A percentile compares a stretch with the other conserved stretches of the same genome.
Evolutionary conservation across 495 filamentous ascomycete genomes (phyloP).

Genomic region (Penicillium lagena): DNA sequence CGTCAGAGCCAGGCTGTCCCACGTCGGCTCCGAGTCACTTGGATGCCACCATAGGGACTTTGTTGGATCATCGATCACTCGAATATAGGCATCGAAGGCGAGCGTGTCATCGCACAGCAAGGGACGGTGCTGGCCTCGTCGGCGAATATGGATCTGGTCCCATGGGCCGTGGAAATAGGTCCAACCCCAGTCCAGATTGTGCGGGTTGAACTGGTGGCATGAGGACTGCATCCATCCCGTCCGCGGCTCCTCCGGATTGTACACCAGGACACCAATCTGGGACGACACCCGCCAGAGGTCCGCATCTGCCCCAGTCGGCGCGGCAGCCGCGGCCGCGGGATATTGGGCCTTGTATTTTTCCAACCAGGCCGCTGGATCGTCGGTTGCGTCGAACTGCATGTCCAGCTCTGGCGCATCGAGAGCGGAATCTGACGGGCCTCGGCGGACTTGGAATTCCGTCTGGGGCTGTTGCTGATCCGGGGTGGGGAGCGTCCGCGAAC

Average conservation of each 20-base stretch:
- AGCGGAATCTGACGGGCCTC: conserved; percentile 22
- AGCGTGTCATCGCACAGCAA: conserved; percentile 59
- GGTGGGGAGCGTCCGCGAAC: conserved; percentile 40
- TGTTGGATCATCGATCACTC: conserved; percentile 56
- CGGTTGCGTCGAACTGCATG: conserved; percentile 19
- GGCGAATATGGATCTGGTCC: conserved; percentile 52
- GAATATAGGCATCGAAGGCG: conserved; percentile 58
- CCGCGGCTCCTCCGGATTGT: conserved; percentile 61
- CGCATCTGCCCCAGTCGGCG: neutral
- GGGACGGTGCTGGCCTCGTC: conserved; percentile 53
- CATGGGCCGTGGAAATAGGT: conserved; percentile 58
- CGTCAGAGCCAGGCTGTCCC: conserved; percentile 65
- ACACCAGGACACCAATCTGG: conserved; percentile 57
- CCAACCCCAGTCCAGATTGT: conserved; percentile 61
- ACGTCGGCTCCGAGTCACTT: conserved; percentile 57
- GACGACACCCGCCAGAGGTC: conserved; percentile 46
- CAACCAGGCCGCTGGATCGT: conserved; percentile 23
- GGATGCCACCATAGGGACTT: conserved; percentile 57
- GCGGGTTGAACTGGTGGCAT: conserved; percentile 52
- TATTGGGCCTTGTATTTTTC: conserved; percentile 30
- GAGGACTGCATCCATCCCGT: conserved; percentile 51
- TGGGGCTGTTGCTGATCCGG: conserved; percentile 32
- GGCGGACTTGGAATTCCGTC: conserved; percentile 31
- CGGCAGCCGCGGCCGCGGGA: conserved; percentile 7
- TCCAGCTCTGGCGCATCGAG: conserved; percentile 27